Conservation (phyloP, 345 rosid genomes). For the Pistacia atlantica region DNA sequence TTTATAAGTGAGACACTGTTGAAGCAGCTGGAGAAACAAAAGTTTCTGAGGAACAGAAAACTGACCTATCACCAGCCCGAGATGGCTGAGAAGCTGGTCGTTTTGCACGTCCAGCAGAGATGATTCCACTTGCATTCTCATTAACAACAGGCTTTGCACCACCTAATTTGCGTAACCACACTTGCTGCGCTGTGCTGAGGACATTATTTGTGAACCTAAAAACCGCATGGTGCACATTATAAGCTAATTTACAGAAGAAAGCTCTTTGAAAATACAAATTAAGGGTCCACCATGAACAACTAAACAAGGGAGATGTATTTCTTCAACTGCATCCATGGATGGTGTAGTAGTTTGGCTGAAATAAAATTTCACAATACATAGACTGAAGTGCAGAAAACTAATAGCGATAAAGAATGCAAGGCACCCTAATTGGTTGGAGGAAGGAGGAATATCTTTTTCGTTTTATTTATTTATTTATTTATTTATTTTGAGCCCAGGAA, state of each 20-base stretch:
- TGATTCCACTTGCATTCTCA: slow-evolving; percentile 83
- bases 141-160: slow-evolving; percentile 84
- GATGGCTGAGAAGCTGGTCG: slow-evolving; percentile 76
- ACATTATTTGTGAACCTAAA: slow-evolving; percentile 92
- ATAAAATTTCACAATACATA: not conserved
- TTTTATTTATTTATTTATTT: no score
- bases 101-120: slow-evolving; percentile 94
- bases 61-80: slow-evolving; percentile 71
- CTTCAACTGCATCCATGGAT: not conserved
- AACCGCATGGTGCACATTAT: slow-evolving; percentile 9
- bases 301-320: not conserved
- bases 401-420: not conserved
- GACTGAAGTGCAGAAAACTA: not conserved
- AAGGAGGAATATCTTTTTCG: not conserved
- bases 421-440: not conserved
- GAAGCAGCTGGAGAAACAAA: slow-evolving; percentile 10
- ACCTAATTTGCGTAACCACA: slow-evolving; percentile 94
- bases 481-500: not conserved
- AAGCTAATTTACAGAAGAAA: not conserved
- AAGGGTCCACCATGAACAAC: not conserved
- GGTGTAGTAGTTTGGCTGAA: not conserved
- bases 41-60: slow-evolving; percentile 9
- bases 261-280: slow-evolving; percentile 7
- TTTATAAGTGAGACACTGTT: slow-evolving; percentile 15
- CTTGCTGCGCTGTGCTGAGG: slow-evolving; percentile 96